phyloP scores from a whole-genome alignment of 2,329 filamentous ascomycete species.

The Sclerotinia trifoliorum region DNA sequence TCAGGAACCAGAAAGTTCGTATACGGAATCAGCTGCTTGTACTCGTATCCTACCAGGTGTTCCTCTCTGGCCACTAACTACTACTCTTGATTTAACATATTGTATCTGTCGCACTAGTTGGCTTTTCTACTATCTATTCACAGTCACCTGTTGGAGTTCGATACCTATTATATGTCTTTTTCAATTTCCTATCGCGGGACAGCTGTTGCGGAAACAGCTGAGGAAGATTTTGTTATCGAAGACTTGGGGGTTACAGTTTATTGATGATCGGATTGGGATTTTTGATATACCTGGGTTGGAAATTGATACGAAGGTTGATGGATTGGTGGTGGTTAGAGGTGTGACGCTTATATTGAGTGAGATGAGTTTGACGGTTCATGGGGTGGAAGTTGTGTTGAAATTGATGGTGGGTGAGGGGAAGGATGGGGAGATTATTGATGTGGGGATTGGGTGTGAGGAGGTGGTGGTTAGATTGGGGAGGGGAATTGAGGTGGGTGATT shows the following conservation, averaged over 20 bases:
- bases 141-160: constrained; percentile 44
- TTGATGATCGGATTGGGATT: constrained; percentile 50
- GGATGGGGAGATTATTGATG: constrained; percentile 49
- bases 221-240: constrained; percentile 35
- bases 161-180: constrained; percentile 47
- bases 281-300: constrained; percentile 48
- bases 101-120: constrained; percentile 51
- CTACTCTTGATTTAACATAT: constrained; percentile 48
- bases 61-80: constrained; percentile 49
- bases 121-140: constrained; percentile 49
- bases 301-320: constrained; percentile 54
- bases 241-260: constrained; percentile 46
- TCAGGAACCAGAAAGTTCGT: background rate
- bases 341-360: constrained; percentile 51
- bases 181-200: constrained; percentile 42
- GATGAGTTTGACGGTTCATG: constrained; percentile 51
- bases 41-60: constrained; percentile 45
- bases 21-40: background rate
- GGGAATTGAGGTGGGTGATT: constrained; percentile 51
- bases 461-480: constrained; percentile 50
- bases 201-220: constrained; percentile 39
- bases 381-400: constrained; percentile 54
- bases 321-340: constrained; percentile 52
- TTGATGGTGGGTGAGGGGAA: constrained; percentile 45
- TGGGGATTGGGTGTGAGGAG: constrained; percentile 51